These are phyloP conservation scores for Fusarium anguioides DNA, from an alignment of 2,329 filamentous ascomycete species.

Conservation along the genomic window DNA sequence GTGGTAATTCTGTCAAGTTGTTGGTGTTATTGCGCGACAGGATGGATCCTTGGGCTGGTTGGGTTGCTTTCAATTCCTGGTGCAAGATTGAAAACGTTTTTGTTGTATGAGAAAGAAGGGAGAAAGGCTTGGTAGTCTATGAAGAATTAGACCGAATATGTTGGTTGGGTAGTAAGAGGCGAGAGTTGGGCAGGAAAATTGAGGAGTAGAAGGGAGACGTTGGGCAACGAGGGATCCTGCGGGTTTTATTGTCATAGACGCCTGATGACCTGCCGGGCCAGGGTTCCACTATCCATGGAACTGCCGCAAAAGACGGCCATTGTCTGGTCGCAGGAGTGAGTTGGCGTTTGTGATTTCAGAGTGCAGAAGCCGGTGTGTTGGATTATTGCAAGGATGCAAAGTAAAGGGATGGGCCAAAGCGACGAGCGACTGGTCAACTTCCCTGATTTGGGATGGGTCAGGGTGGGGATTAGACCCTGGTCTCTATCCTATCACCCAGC, in stretches of 20 bases:
- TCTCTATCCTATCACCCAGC: constrained; percentile 58
- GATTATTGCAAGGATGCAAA: constrained; percentile 47
- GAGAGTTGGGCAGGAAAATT: constrained; percentile 51
- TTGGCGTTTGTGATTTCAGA: constrained; percentile 54
- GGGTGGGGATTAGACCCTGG: constrained; percentile 52
- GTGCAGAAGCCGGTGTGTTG: constrained; percentile 42
- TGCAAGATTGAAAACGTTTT: constrained; percentile 37
- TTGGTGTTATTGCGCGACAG: constrained; percentile 47
- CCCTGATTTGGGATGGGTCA: constrained; percentile 53
- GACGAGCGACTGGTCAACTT: constrained; percentile 51
- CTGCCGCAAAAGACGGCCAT: constrained; percentile 50
- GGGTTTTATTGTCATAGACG: constrained; percentile 60
- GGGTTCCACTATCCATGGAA: constrained; percentile 46
- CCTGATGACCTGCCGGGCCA: constrained; percentile 43
- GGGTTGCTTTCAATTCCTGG: constrained; percentile 40
- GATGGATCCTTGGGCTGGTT: constrained; percentile 44
- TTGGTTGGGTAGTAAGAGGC: constrained; percentile 54
- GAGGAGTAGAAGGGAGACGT: constrained; percentile 46
- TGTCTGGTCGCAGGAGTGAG: constrained; percentile 62
- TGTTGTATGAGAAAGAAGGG: constrained; percentile 33
- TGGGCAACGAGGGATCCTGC: constrained; percentile 59
- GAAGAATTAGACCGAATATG: constrained; percentile 39
- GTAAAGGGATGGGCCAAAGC: constrained; percentile 43
- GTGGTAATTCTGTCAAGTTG: constrained; percentile 43
- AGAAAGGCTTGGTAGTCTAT: constrained; percentile 41